Base-by-base conservation (phyloP, 139 green algal species). In the Nannochloris sp. region DNA sequence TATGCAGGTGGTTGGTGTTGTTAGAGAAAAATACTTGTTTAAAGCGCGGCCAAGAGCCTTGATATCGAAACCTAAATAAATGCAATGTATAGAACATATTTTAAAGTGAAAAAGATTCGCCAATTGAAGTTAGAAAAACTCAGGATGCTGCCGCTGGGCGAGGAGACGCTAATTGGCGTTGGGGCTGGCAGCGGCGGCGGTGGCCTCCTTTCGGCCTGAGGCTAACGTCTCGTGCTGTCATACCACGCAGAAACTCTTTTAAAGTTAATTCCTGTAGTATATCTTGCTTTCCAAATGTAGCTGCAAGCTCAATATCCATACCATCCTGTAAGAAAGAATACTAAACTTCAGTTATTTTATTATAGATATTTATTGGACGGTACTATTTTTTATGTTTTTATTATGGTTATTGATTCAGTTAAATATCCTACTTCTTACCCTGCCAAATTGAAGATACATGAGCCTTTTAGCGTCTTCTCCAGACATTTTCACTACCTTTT, bases 241-340 rank as follows among this genome's bases (percentile, higher is more conserved):
- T 47, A 73, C 82, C 85, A 44, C 80, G 47, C 51, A 97, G 61
- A 68, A 96, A 97, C 75, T 97, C 86, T 3, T 85, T 92, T 19
- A 97, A 79, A 6, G 82, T 86, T 0, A 97, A 73, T 51, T 19
- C 7, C 88, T 86, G 66, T 92, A 92, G 38, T 83, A 83, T 78
- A 81, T 95, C 90, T 15, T 81, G 83, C 0, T 86, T 93, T 31
- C 91, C 90, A 82, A 97, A 97, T 32, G 96, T 86, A 56, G 93
- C 88, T 55, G 92, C 79, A 46, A 97, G 79, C 74, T 95, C 83
- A 15, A 81, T 67, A 62, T 95, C 89, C 56, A 96, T 65, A 42
- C 80, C 45, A 4, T 82, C 70, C 36, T 76, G 67, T 8, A 77
- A 61, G 25, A 4, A 31, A 63, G 14, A 62, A 34, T 51, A 12